These are phyloP conservation scores for Medakamo hakoo DNA, from an alignment of 139 green algal species.

Conservation along the genomic window DNA sequence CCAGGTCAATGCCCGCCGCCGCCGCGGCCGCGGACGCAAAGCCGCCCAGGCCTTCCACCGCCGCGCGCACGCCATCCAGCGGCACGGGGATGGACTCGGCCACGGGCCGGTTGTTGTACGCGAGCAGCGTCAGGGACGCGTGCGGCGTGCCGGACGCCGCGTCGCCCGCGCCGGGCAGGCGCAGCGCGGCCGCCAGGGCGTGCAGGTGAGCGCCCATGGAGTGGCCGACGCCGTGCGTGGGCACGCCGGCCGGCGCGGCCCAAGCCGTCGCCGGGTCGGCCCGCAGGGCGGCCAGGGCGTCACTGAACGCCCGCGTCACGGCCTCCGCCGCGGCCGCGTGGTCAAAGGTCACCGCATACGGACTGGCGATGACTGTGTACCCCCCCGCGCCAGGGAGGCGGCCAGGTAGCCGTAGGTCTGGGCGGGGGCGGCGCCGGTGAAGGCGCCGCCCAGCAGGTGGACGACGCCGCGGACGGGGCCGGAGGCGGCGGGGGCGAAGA, in stretches of 20 bases:
- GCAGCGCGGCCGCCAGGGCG: conserved; percentile 34
- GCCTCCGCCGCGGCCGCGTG: conserved; percentile 78
- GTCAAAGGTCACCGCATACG: conserved; percentile 69
- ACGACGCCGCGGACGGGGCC: conserved; percentile 29
- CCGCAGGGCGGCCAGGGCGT: conserved; percentile 34
- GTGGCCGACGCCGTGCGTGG: conserved; percentile 75
- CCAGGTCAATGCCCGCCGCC: too few relatives aligned
- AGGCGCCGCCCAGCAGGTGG: conserved; percentile 81
- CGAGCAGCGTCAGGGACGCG: conserved; percentile 70
- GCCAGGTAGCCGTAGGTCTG: conserved; percentile 59
- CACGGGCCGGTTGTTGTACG: conserved; percentile 78
- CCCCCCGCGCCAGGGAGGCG: conserved; percentile 49
- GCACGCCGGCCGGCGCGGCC: conserved; percentile 21
- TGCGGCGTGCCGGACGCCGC: too few relatives aligned
- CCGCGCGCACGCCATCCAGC: conserved; percentile 45
- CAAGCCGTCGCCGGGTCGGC: conserved; percentile 9
- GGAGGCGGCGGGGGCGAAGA: conserved; percentile 7
- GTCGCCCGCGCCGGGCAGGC: too few relatives aligned
- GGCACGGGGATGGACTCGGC: conserved; percentile 57
- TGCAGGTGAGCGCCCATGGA: conserved; percentile 71
- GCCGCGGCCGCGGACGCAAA: too few relatives aligned
- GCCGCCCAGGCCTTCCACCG: conserved; percentile 7
- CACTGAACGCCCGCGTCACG: conserved; percentile 67
- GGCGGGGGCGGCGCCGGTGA: conserved; percentile 81
- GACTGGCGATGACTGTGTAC: conserved; percentile 51